Base-by-base conservation (phyloP, 2,329 filamentous ascomycete genomes). In the Acrodontium crateriforme region DNA sequence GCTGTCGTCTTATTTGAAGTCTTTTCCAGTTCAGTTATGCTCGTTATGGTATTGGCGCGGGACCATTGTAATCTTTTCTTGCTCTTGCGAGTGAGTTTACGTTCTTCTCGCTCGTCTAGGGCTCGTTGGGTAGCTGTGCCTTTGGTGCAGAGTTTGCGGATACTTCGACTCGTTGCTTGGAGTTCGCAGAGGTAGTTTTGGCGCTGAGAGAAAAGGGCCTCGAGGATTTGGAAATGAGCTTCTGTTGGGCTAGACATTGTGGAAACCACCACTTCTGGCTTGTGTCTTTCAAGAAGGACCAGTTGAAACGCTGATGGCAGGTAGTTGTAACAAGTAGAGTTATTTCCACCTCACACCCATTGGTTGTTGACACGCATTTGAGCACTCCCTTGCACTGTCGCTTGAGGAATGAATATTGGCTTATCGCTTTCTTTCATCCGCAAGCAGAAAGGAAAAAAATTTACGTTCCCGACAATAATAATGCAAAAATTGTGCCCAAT, bases 61-160 rank as follows among this genome's bases (percentile, higher is more conserved):
- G 38, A 31, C 34, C 44, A 48, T 27, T 48, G 42, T 27, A 42
- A 32, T 25, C 42, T 46, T 35, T 49, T 50, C 33, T 42, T 42
- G 25, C 42, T 37, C 20, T 37, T 38, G 21, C 47, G 35, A 3
- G 36, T 38, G 13, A 47, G 36, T 12, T 34, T 25, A 26, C 35
- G 27, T 19, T 40, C 37, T 24, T 44, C 24, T 18, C 41, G 34
- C 22, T 41, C 35, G 9, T 34, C 35, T 6, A 46, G 38, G 13
- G 33, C 30, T 13, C 25, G 28, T 24, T 50, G 43, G 18, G 37
- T 31, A 16, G 34, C 39, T 3, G 40, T 39, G 15, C 48, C 36
- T 34, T 43, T 47, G 20, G 35, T 40, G 31, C 46, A 49, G 7
- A 43, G 37, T 24, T 44, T 47, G 35, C 42, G 39, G 9, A 50